Base-by-base conservation (phyloP, 164 flowering plant genomes). In the Sedum album region DNA sequence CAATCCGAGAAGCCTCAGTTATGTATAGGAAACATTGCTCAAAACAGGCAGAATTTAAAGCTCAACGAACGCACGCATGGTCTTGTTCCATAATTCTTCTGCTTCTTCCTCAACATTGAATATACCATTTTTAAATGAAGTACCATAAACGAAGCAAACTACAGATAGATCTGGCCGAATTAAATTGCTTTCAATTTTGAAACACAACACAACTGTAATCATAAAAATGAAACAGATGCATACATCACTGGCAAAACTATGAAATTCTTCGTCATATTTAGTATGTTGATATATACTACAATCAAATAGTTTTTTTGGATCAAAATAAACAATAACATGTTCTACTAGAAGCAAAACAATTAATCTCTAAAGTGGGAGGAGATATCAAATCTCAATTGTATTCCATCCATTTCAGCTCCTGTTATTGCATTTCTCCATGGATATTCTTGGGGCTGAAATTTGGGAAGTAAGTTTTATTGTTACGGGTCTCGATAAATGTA, bases 401-500 rank as follows among this genome's bases (percentile, higher is more conserved):
- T 46, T 46, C 51, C 51, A 13, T 30, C 67, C n/a, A n/a, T n/a
- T n/a, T 81, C 71, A 82, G 80, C 78, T 66, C 77, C 84, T 81
- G 79, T 67, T 84, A 79, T 82, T 84, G 84, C 83, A 79, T 74
- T 84, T 84, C 82, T 82, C 83, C 78, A 81, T 76, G 31, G 85
- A n/a, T n/a, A n/a, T 82, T 73, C 84, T 82, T 74, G 85, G 85
- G 17, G 84, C 85, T 81, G 82, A 57, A 74, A 72, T 17, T 9
- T n/a, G n/a, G n/a, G n/a, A n/a, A n/a, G n/a, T n/a, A n/a, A n/a
- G n/a, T n/a, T n/a, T n/a, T n/a, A n/a, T n/a, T n/a, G n/a, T n/a
- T n/a, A n/a, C n/a, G n/a, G n/a, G n/a, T n/a, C n/a, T n/a, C n/a
- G n/a, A n/a, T n/a, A n/a, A n/a, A n/a, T n/a, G n/a, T n/a, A n/a